Percentiles rank a stretch among this genome's conserved stretches.
Conservation (phyloP, 192 early-diverging fungal genomes). For the Backusella australiensis region DNA sequence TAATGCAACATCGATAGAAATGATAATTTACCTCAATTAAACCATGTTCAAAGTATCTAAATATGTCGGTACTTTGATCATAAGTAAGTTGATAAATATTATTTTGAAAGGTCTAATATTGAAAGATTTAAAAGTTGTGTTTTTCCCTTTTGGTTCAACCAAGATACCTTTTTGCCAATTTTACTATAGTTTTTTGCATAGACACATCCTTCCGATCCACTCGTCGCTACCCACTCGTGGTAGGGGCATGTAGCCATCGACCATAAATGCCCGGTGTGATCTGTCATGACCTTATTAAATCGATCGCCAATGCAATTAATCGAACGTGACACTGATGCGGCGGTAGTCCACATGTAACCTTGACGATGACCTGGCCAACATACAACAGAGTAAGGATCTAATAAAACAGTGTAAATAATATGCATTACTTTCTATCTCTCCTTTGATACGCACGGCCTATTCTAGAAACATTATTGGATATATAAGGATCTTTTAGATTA, state of each 20-base stretch:
- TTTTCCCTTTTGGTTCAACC: background rate
- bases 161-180: background rate
- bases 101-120: background rate
- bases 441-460: background rate
- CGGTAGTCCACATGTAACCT: background rate
- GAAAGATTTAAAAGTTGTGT: background rate
- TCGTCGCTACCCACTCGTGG: background rate
- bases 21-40: background rate
- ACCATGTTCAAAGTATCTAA: background rate
- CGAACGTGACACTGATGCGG: background rate
- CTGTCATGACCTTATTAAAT: background rate
- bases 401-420: background rate
- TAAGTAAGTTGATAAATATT: constrained; percentile 4
- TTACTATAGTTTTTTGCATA: background rate
- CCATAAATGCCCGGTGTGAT: constrained; percentile 8
- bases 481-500: constrained; percentile 10
- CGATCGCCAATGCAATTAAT: background rate
- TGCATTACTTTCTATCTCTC: background rate
- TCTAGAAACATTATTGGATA: background rate
- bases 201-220: background rate
- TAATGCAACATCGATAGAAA: too few relatives aligned
- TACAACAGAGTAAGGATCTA: background rate
- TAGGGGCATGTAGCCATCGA: background rate
- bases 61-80: background rate
- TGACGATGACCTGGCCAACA: background rate